Conservation (phyloP, 2,329 filamentous ascomycete genomes). For the Cercospora zeina region DNA sequence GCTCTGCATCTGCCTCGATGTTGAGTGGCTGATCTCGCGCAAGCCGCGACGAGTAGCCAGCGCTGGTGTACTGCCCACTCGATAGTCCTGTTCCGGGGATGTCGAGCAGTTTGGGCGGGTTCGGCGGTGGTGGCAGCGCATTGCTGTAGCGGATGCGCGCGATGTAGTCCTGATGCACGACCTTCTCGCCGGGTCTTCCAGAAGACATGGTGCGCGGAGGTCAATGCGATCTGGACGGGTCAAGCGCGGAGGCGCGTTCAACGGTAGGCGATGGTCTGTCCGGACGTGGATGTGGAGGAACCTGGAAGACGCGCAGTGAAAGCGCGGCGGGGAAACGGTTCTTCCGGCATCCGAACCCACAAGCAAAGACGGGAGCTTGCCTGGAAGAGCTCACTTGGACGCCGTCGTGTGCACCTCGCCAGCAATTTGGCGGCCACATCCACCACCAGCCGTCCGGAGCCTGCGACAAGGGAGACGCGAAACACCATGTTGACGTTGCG, state of each 20-base stretch:
- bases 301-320: neutral
- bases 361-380: neutral
- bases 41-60: conserved; percentile 84
- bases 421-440: neutral
- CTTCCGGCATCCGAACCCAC: neutral
- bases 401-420: neutral
- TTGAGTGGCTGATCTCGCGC: conserved; percentile 90
- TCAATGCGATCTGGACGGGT: neutral
- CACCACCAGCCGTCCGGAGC: neutral
- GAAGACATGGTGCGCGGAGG: conserved; percentile 31
- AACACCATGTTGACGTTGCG: conserved; percentile 3
- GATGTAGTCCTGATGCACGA: conserved; percentile 91
- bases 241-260: neutral
- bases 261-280: neutral
- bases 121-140: conserved; percentile 88
- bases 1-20: conserved; percentile 94
- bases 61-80: conserved; percentile 83
- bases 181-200: conserved; percentile 35
- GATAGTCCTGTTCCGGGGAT: conserved; percentile 91
- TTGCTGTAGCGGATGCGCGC: conserved; percentile 94
- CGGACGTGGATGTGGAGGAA: neutral
- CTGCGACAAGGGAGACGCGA: neutral
- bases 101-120: conserved; percentile 93
- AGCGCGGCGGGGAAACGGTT: neutral
- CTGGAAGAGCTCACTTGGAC: neutral